Percentiles rank a stretch among this genome's conserved stretches.
Conservation (phyloP, 768 basidiomycete species). For the Boletus patriciae region DNA sequence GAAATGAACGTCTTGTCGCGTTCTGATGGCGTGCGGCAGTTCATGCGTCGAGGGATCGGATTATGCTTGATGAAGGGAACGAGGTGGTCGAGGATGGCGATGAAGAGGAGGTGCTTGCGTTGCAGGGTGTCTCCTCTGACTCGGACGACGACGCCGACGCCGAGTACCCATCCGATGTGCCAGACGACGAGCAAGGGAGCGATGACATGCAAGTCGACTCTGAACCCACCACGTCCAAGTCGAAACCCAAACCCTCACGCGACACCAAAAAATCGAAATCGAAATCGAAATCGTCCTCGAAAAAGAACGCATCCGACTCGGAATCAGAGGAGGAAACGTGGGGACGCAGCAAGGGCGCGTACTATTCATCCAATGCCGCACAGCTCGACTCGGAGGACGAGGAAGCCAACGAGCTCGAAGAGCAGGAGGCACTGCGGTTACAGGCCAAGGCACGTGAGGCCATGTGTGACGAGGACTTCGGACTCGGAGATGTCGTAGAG, state of each 20-base stretch:
- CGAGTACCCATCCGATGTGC: conserved; percentile 27
- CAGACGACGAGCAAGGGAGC: conserved; percentile 9
- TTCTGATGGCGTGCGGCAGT: conserved; percentile 42
- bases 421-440: conserved; percentile 79
- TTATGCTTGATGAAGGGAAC: conserved; percentile 67
- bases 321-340: conserved; percentile 62
- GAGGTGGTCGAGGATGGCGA: conserved; percentile 50
- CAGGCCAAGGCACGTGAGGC: conserved; percentile 73
- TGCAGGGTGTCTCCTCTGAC: conserved; percentile 53
- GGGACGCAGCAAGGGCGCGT: conserved; percentile 77
- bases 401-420: conserved; percentile 85
- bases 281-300: conserved; percentile 3
- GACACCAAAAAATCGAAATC: conserved; percentile 10
- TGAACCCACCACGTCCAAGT: conserved; percentile 9
- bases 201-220: conserved; percentile 28
- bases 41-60: conserved; percentile 71
- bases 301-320: conserved; percentile 16
- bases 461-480: conserved; percentile 81
- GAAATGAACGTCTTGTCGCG: not conserved
- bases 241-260: conserved; percentile 14
- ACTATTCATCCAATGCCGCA: conserved; percentile 85
- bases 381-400: conserved; percentile 84
- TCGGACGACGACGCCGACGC: conserved; percentile 41
- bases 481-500: conserved; percentile 63
- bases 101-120: conserved; percentile 79